Conservation (phyloP, 139 green algal species). For the Chlorella sp. region DNA sequence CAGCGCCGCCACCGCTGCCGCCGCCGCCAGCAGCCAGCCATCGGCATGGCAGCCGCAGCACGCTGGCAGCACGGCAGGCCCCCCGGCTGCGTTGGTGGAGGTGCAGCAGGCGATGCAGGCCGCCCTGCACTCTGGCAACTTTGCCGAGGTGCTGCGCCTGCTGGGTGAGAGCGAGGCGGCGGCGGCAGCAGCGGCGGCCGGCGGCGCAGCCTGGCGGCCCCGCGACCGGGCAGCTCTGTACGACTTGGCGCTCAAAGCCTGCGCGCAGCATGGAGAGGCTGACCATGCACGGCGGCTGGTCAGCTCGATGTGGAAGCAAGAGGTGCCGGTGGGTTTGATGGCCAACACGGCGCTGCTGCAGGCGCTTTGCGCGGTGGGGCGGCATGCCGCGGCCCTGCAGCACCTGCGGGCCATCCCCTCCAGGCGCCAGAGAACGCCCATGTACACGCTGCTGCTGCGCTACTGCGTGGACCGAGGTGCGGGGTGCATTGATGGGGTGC, state of each 20-base stretch:
- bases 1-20: not conserved
- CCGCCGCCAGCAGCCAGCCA: not conserved
- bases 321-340: constrained; percentile 17
- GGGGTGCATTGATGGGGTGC: not conserved
- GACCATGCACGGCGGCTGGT: not conserved
- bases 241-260: not conserved
- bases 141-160: constrained; percentile 1
- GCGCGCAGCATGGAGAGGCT: not conserved
- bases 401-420: not conserved
- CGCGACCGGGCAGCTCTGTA: constrained; percentile 7
- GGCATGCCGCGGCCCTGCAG: not conserved
- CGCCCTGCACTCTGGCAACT: not conserved
- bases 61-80: not conserved
- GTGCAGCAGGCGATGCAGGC: constrained; percentile 3
- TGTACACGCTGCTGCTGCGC: constrained; percentile 6
- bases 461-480: not conserved
- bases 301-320: constrained; percentile 7
- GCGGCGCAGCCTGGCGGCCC: not conserved
- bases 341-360: not conserved
- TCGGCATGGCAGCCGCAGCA: not conserved
- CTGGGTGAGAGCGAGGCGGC: not conserved
- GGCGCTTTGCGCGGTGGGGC: constrained; percentile 2
- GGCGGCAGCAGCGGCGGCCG: not conserved
- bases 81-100: not conserved
- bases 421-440: constrained; percentile 13